A percentile compares a stretch with the other conserved stretches of the same genome.
Conservation (phyloP, 148 eudicot species). For the Camellia sinensis region DNA sequence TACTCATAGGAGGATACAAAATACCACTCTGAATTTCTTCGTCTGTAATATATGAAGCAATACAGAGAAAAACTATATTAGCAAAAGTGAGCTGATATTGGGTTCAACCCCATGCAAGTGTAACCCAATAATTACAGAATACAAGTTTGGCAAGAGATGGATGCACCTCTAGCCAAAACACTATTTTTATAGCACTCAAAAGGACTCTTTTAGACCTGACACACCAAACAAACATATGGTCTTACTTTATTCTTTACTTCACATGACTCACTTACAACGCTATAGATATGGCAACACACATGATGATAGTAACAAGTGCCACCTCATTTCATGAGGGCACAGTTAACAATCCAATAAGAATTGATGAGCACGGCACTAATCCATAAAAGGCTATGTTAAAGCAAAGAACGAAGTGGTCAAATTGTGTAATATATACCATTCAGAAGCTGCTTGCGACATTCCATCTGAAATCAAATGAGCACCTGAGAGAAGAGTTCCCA, state of each 20-base stretch:
- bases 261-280: no score
- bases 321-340: neutral
- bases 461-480: constrained; percentile 88
- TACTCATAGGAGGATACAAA: constrained; percentile 70
- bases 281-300: no score
- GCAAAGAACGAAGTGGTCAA: neutral
- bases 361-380: no score
- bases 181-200: no score
- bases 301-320: neutral
- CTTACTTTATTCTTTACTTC: no score
- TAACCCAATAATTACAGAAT: neutral
- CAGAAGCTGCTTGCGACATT: constrained; percentile 93
- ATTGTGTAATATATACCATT: constrained; percentile 52
- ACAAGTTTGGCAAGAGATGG: no score
- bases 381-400: neutral
- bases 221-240: no score
- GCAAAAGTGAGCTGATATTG: no score
- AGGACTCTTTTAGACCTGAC: no score
- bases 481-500: constrained; percentile 63
- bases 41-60: constrained; percentile 88
- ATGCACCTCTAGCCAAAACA: no score
- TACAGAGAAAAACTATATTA: constrained; percentile 28
- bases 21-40: constrained; percentile 79
- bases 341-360: no score
- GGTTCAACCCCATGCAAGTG: no score